Conservation (phyloP, 306 rosid species). For the Styphnolobium japonicum region DNA sequence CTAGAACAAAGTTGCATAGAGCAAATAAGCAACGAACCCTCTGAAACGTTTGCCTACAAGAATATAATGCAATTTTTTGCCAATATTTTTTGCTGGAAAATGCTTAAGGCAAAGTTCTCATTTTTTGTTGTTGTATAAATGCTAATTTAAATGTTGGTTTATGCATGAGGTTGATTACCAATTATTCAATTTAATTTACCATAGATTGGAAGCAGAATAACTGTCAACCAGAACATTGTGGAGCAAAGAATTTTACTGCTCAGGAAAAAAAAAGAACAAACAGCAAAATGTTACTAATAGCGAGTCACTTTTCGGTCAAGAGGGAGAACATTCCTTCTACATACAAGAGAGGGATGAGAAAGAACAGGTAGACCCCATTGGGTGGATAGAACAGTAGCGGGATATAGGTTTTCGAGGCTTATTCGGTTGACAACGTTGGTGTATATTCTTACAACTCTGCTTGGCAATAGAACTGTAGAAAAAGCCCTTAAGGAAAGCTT, state of each 20-base stretch:
- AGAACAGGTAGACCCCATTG: constrained; percentile 78
- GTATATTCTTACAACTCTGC: constrained; percentile 52
- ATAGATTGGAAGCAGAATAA: background rate
- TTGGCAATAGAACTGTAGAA: constrained; percentile 34
- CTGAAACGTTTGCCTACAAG: background rate
- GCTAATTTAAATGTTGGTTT: background rate
- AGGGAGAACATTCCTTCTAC: constrained; percentile 23
- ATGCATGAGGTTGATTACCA: background rate
- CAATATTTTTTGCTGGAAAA: background rate
- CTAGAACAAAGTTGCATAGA: background rate
- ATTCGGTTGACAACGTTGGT: constrained; percentile 40
- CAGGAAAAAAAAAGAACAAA: background rate
- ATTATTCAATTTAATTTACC: background rate
- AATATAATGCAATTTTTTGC: background rate
- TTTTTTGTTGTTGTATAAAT: too few relatives aligned
- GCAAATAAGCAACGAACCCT: background rate
- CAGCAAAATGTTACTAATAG: background rate
- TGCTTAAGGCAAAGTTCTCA: background rate
- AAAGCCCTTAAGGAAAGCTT: constrained; percentile 47
- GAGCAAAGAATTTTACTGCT: background rate
- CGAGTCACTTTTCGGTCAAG: constrained; percentile 22
- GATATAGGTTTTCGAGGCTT: constrained; percentile 41
- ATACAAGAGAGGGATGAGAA: constrained; percentile 42
- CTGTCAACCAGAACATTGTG: background rate
- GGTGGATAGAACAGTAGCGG: constrained; percentile 47